These are phyloP conservation scores for Proliferodiscus dingleyae DNA, from an alignment of 2,329 filamentous ascomycete species.

Conservation along the genomic window DNA sequence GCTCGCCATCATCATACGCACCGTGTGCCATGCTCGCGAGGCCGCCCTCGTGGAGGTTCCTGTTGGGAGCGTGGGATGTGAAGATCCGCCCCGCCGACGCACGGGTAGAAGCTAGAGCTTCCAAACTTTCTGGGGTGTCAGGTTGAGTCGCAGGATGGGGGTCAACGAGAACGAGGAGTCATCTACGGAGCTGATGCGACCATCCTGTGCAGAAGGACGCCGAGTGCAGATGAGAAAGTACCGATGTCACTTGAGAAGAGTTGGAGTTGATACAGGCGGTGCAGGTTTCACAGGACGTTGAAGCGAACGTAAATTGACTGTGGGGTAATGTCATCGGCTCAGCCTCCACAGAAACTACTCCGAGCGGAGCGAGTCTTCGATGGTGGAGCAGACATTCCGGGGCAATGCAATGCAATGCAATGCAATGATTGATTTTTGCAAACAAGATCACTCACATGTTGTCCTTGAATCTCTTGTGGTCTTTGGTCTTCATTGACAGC, in stretches of 20 bases:
- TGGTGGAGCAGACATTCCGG: background rate
- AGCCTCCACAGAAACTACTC: no score
- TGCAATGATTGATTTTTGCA: no score
- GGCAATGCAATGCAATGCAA: background rate
- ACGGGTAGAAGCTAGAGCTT: no score
- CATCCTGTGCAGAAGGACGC: slow-evolving; percentile 3
- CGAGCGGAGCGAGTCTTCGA: no score
- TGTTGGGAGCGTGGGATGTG: slow-evolving; percentile 7
- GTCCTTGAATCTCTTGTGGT: no score
- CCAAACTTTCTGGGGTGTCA: background rate
- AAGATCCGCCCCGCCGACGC: no score
- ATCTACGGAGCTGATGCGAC: slow-evolving; percentile 5
- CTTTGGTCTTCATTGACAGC: no score
- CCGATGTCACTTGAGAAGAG: background rate
- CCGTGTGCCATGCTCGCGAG: slow-evolving; percentile 27
- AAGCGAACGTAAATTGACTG: slow-evolving; percentile 1
- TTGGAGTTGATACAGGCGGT: background rate
- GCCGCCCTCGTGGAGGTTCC: no score
- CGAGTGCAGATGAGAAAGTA: background rate
- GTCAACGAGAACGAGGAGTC: background rate
- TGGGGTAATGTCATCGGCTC: slow-evolving; percentile 2
- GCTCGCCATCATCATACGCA: slow-evolving; percentile 73
- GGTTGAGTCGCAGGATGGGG: background rate
- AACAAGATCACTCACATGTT: no score
- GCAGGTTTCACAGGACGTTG: background rate